Evolutionary conservation across 345 rosid genomes (phyloP).

Genomic region (Litchi chinensis): DNA sequence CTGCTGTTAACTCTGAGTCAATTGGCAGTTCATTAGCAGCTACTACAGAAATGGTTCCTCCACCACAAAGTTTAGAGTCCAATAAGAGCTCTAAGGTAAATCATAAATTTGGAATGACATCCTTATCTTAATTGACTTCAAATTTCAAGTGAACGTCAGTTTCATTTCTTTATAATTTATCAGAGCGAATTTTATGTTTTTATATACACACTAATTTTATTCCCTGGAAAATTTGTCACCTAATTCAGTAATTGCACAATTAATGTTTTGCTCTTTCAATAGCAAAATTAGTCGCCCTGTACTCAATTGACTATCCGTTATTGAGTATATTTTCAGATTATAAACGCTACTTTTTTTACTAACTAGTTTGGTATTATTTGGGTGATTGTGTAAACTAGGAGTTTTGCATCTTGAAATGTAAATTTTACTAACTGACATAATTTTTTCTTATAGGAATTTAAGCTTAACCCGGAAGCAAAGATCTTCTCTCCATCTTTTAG

Average conservation of each 20-base stretch:
- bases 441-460: slow-evolving; percentile 62
- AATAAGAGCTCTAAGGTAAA: slow-evolving; percentile 62
- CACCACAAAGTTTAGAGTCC: slow-evolving; percentile 44
- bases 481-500: slow-evolving; percentile 69
- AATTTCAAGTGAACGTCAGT: neutral
- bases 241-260: neutral
- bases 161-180: neutral
- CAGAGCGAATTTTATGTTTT: neutral
- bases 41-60: slow-evolving; percentile 46
- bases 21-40: slow-evolving; percentile 30
- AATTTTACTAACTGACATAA: neutral
- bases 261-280: neutral
- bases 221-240: neutral
- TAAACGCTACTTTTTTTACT: neutral
- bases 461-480: slow-evolving; percentile 87
- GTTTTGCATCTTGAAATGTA: neutral
- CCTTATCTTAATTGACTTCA: neutral
- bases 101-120: slow-evolving; percentile 10
- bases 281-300: neutral
- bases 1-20: slow-evolving; percentile 33
- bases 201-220: neutral
- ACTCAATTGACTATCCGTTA: neutral
- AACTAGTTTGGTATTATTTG: slow-evolving; percentile 4
- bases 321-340: neutral
- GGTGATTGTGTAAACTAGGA: neutral